A percentile compares a stretch with the other conserved stretches of the same genome.
Conservation (phyloP, 306 rosid species). For the Acacia crassicarpa region DNA sequence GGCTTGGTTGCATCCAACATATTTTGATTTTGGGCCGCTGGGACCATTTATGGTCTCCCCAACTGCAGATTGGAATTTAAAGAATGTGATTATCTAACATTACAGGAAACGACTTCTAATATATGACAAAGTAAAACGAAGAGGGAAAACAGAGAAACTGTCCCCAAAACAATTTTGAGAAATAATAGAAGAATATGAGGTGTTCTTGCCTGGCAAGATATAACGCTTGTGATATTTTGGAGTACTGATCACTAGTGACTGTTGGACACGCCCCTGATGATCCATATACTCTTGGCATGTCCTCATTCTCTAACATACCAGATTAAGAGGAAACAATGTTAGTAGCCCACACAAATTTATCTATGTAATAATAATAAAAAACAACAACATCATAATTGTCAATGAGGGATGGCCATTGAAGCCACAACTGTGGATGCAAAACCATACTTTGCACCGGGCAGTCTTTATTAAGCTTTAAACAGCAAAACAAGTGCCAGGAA, state of each 20-base stretch:
- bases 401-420: not conserved
- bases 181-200: constrained; percentile 8
- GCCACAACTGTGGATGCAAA: not conserved
- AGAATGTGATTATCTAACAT: constrained; percentile 16
- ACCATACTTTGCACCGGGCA: not conserved
- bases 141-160: not conserved
- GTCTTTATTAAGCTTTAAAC: not conserved
- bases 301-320: constrained; percentile 58
- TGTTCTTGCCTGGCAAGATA: constrained; percentile 71
- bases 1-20: constrained; percentile 64
- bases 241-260: constrained; percentile 63
- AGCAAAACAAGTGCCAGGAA: not conserved
- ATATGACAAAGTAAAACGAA: not conserved
- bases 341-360: not conserved
- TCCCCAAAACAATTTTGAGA: not conserved
- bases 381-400: not conserved
- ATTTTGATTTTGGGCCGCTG: constrained; percentile 49
- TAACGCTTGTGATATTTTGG: constrained; percentile 77
- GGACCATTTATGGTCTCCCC: constrained; percentile 62
- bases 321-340: constrained; percentile 8
- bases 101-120: not conserved
- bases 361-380: not conserved
- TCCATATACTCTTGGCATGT: constrained; percentile 74
- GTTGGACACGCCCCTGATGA: constrained; percentile 74
- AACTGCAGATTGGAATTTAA: constrained; percentile 42